Conservation (phyloP, 495 filamentous ascomycete genomes). For the Neurospora hispaniola region DNA sequence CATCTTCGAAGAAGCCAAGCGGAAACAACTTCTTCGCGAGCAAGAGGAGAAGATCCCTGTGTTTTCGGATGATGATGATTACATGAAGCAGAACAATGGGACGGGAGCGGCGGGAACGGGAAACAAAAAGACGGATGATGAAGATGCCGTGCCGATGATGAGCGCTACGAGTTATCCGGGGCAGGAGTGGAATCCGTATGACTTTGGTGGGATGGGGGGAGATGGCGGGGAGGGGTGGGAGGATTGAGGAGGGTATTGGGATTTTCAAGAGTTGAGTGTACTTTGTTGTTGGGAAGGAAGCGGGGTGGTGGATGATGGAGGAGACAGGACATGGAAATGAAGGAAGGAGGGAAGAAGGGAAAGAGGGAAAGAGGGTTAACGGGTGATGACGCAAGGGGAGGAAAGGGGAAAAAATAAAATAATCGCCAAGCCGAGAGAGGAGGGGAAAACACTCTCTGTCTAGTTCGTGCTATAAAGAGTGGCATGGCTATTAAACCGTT, state of each 20-base stretch:
- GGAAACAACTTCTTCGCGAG: conserved; percentile 15
- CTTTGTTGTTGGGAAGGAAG: too few species aligned
- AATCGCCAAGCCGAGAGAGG: too few species aligned
- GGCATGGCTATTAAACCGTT: too few species aligned
- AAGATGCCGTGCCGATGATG: conserved; percentile 54
- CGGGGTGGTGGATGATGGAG: too few species aligned
- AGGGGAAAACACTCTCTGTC: too few species aligned
- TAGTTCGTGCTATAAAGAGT: too few species aligned
- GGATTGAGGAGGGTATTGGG: conserved; percentile 2
- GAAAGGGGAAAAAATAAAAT: neutral
- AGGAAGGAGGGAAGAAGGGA: neutral
- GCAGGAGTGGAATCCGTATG: conserved; percentile 69
- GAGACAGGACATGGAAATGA: too few species aligned
- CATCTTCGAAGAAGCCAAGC: conserved; percentile 26
- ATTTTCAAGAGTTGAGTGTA: too few species aligned
- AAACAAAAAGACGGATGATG: conserved; percentile 23
- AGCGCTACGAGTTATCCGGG: conserved; percentile 71
- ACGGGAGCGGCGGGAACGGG: conserved; percentile 5
- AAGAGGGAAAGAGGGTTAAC: neutral
- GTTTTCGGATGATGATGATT: conserved; percentile 13
- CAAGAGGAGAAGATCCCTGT: conserved; percentile 45
- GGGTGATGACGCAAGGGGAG: neutral
- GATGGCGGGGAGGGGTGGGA: conserved; percentile 16
- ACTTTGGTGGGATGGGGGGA: neutral
- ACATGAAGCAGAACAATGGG: neutral